Evolutionary conservation across 192 early-diverging fungal species (phyloP).

Genomic region (Backusella circina): DNA sequence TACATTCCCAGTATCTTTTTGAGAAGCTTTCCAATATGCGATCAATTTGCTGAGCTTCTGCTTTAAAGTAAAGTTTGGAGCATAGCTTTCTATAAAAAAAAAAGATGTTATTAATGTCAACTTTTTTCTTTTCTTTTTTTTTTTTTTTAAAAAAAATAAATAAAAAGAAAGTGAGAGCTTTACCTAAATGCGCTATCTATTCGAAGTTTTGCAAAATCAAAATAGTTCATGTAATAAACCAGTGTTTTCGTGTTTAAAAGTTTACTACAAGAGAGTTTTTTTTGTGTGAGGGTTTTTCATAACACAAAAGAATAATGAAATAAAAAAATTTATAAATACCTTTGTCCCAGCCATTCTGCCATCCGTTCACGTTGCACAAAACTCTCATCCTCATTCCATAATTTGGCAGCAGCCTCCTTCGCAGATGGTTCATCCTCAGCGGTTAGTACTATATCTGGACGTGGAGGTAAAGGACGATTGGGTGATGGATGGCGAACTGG

Average conservation of each 20-base stretch:
- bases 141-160: no score
- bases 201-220: slow-evolving; percentile 65
- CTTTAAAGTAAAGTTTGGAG: slow-evolving; percentile 75
- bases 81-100: slow-evolving; percentile 53
- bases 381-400: slow-evolving; percentile 41
- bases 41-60: slow-evolving; percentile 92
- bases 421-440: slow-evolving; percentile 10
- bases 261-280: slow-evolving; percentile 30
- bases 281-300: not conserved
- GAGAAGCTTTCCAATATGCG: slow-evolving; percentile 84
- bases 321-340: slow-evolving; percentile 20
- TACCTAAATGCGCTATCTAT: slow-evolving; percentile 79
- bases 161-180: not conserved
- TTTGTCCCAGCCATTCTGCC: slow-evolving; percentile 47
- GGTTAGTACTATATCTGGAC: not conserved
- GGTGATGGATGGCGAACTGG: not conserved
- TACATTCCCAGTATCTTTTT: slow-evolving; percentile 81
- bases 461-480: slow-evolving; percentile 2
- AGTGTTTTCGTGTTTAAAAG: slow-evolving; percentile 55
- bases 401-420: slow-evolving; percentile 11
- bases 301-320: not conserved
- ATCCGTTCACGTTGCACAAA: slow-evolving; percentile 43
- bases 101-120: no score
- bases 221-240: slow-evolving; percentile 71
- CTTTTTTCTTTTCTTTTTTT: not conserved